phyloP scores from a whole-genome alignment of 768 basidiomycete species.

The Tulasnella sp. region DNA sequence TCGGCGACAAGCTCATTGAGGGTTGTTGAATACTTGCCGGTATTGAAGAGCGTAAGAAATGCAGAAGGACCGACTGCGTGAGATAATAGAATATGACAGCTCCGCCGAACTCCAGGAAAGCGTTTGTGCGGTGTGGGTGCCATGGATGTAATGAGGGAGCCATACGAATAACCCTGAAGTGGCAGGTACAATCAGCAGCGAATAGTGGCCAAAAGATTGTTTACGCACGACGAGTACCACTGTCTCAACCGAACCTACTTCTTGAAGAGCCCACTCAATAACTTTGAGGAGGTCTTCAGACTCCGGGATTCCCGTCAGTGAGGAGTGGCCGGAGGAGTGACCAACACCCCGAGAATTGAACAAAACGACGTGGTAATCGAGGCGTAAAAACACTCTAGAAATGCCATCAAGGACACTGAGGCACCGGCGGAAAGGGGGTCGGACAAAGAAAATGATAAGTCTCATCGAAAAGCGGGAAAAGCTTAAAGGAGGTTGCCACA shows the following conservation, averaged over 20 bases:
- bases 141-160: constrained; percentile 53
- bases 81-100: constrained; percentile 56
- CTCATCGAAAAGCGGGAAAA: not conserved
- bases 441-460: too few relatives aligned
- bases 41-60: constrained; percentile 56
- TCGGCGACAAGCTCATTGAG: constrained; percentile 2
- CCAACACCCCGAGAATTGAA: constrained; percentile 76
- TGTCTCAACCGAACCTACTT: constrained; percentile 28
- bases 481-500: constrained; percentile 24
- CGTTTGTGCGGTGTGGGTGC: constrained; percentile 24
- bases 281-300: constrained; percentile 55
- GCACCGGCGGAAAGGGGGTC: constrained; percentile 17
- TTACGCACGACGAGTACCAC: constrained; percentile 50
- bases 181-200: not conserved
- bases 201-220: not conserved
- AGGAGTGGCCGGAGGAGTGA: constrained; percentile 54
- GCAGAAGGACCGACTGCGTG: constrained; percentile 60
- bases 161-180: constrained; percentile 73
- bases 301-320: constrained; percentile 59
- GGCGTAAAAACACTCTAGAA: constrained; percentile 28
- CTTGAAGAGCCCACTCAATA: constrained; percentile 27
- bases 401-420: constrained; percentile 30
- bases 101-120: constrained; percentile 34
- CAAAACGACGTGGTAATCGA: constrained; percentile 45
- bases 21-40: constrained; percentile 25